Evolutionary conservation across 306 rosid genomes (phyloP), one percentile per base, ranked within the genome.

Genomic region (Myrica gale): DNA sequence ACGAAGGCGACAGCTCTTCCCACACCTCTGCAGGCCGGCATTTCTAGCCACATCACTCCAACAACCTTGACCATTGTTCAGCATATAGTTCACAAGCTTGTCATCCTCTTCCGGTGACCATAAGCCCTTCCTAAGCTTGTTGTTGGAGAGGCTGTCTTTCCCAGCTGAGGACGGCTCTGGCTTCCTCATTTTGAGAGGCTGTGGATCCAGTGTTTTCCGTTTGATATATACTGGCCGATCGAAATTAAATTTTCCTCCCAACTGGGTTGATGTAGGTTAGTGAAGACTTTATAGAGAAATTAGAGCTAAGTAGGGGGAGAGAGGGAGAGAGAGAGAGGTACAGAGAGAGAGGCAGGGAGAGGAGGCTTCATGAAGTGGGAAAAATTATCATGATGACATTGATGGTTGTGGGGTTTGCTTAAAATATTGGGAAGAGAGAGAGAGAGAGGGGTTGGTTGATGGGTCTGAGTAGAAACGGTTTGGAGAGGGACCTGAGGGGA

Each of bases 81-180:
- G 56, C 96, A 94, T 91, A 69, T 90, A 91, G 60, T 75, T 90
- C 89, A 87, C 85, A 37, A 94, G 87, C 76, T 87, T 94, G 19
- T 94, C 96, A 52, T 94, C 98, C 80, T 94, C 98, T 63, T 94
- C 98, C 0, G 98, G 96, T 9, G 98, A 94, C 98, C 98, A 94
- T 26, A 94, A 84, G 3, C 98, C 98, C 77, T 91, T 94, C 56
- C 97, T 84, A 7, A 91, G 86, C 89, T 90, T 89, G 63, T 56
- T 83, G 26, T 39, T 68, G 17, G 10, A 2, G 13, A 65, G 79
- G 75, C 16, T 73, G 73, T 69, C 84, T n/a, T 66, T 80, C 13
- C 50, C 79, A 42, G 20, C 46, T 17, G 37, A 39, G 9, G 54
- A 43, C 7, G 44, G 11, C 58, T 91, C 97, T 0, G 97, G 89